Evolutionary conservation across 2,329 filamentous ascomycete species (phyloP), one percentile per base, ranked within the genome.

Genomic region (Penicillium sp.): DNA sequence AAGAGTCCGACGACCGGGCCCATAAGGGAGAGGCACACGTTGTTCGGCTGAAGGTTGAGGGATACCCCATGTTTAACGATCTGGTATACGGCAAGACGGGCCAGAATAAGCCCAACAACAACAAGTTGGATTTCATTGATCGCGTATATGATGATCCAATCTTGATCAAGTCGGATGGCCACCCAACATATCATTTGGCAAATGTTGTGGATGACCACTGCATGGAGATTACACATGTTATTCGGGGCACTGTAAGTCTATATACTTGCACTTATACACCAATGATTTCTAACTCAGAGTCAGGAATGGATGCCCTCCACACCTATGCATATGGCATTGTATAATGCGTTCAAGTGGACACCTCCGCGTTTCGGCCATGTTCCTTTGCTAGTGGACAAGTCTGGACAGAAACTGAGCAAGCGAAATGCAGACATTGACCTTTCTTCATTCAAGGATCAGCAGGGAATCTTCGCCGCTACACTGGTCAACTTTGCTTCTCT

Each of bases 301-400:
- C 52, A 90, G 82, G 95, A 99, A 83, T 99, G 95, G 95, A 89
- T 99, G 77, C 86, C 93, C 33, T 96, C 93, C 0, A 98, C 95
- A 0, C 92, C 93, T 0, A 90, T 89, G 70, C 87, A 90, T 70
- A 78, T 89, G 56, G 82, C 82, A 35, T 73, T 95, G n/a, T 95
- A 95, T 70, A 76, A 89, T 48, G 90, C 89, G 2, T 90, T 95
- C 69, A 82, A 85, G 5, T 95, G 90, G 90, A 70, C 82, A 27
- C 81, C 86, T 1, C 90, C 90, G 0, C 74, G 78, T n/a, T 95
- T 91, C 73, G 89, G 86, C n/a, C 90, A 95, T 68, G 86, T 93
- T 16, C 89, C 90, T 7, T 80, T 95, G 2, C 82, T 95, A 1
- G 84, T 90, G 26, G 86, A 91, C 65, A 73, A 79, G 52, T 79